A percentile compares a stretch with the other conserved stretches of the same genome.
Evolutionary conservation across 768 basidiomycete genomes (phyloP).

Genomic region (Agaricus blazei): DNA sequence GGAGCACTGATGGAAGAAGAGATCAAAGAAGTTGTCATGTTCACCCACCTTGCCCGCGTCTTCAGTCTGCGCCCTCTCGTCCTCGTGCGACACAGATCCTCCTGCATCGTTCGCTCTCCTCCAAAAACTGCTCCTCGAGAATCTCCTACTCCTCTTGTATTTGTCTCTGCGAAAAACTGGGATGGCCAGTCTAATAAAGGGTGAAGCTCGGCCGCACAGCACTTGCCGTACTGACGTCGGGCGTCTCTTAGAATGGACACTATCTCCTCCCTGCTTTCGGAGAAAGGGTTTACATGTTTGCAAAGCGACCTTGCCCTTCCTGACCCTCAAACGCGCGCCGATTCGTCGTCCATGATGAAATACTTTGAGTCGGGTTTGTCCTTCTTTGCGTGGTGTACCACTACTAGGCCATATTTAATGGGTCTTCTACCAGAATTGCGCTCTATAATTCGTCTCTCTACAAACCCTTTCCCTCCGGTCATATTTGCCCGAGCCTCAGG

Average conservation of each 20-base stretch:
- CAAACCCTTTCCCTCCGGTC: conserved; percentile 53
- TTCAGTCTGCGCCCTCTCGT: conserved; percentile 6
- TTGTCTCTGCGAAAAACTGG: conserved; percentile 45
- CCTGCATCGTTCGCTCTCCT: conserved; percentile 31
- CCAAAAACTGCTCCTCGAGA: conserved; percentile 37
- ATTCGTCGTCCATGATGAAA: conserved; percentile 7
- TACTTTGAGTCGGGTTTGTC: conserved; percentile 17
- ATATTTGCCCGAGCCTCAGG: conserved; percentile 44
- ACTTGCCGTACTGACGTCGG: background rate
- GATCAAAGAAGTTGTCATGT: conserved; percentile 11
- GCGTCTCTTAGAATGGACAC: conserved; percentile 24
- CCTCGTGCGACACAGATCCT: conserved; percentile 18
- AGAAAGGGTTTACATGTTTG: conserved; percentile 45
- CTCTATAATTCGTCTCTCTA: conserved; percentile 34
- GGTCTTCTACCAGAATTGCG: conserved; percentile 22
- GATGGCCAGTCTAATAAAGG: conserved; percentile 32
- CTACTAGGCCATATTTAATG: background rate
- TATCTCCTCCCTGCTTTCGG: conserved; percentile 35
- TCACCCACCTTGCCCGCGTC: conserved; percentile 1
- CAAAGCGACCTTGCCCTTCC: conserved; percentile 31
- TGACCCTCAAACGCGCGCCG: conserved; percentile 14
- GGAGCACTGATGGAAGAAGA: background rate
- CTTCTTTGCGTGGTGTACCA: background rate
- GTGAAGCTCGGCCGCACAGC: conserved; percentile 17
- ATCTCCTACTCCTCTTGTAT: conserved; percentile 48